These are phyloP conservation scores for Malassezia equina DNA, from an alignment of 1,284 basidiomycete genomes.

Conservation along the genomic window DNA sequence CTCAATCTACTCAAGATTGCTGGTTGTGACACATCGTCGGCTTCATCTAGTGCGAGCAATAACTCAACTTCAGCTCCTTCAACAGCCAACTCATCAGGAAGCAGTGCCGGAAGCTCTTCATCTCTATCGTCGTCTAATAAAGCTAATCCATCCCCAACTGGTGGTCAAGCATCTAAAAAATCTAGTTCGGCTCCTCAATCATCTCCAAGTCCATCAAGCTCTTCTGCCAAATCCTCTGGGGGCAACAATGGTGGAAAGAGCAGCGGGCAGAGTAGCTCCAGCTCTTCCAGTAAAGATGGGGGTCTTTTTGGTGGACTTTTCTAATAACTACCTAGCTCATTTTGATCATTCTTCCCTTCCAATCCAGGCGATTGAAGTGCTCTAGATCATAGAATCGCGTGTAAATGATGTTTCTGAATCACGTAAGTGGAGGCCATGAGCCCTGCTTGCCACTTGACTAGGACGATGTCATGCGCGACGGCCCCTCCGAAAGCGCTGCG, in stretches of 20 bases:
- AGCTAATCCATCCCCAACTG: neutral
- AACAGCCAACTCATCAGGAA: neutral
- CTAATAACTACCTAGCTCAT: neutral
- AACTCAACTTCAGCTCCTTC: neutral
- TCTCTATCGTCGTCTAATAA: neutral
- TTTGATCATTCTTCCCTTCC: neutral
- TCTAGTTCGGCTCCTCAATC: neutral
- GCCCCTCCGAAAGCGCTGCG: neutral
- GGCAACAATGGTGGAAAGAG: neutral
- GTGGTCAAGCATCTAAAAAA: neutral
- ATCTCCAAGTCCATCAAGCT: neutral
- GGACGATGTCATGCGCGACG: neutral
- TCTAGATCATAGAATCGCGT: neutral
- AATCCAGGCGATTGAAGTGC: no score
- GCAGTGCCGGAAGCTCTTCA: neutral
- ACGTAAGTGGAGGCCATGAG: neutral
- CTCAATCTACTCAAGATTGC: conserved; percentile 9
- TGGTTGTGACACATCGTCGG: neutral
- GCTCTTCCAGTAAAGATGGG: neutral
- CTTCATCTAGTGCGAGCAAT: neutral
- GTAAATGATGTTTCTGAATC: neutral
- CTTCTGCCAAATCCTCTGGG: neutral
- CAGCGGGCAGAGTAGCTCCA: neutral
- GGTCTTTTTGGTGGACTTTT: neutral
- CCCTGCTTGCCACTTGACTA: no score